Base-by-base conservation (phyloP, 1,284 basidiomycete species). In the Naganishia cerealis region DNA sequence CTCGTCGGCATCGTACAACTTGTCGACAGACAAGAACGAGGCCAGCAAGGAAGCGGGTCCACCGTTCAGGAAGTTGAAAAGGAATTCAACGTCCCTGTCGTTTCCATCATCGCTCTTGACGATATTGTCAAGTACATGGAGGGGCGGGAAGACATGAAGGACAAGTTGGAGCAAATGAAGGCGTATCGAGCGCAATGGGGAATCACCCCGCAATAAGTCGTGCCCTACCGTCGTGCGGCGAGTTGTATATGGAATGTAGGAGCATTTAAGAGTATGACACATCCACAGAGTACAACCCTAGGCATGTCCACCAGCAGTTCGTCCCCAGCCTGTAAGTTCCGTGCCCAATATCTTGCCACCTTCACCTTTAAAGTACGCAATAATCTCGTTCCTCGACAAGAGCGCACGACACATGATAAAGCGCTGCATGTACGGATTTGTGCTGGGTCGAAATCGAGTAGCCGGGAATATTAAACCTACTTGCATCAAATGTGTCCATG, bases 1-100 rank as follows among this genome's bases (percentile, higher is more conserved):
- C 87, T 97, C 21, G 90, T 92, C 0, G 95, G 95, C 6, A 91
- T 97, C n/a, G 86, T 96, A 16, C 88, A 94, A 77, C 86, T 90
- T 61, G 84, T 99, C 12, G 93, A 99, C 77, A 83, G 95, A 9
- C 90, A 98, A 80, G 95, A 99, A 81, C 86, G 90, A 18, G 91
- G 91, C 21, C 78, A 81, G 70, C 83, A 84, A 5, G 72, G 65
- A n/a, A 73, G 71, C 6, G 74, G 74, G 71, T 90, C 88, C 72
- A 91, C 92, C 2, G 88, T 94, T 21, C 86, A 88, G 74, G 92
- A 96, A 77, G 85, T 99, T n/a, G 90, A 94, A 77, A 79, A 79
- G 58, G 84, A 93, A 58, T 86, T 90, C 52, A 84, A 84, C 38
- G 86, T 92, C 18, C 83, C 85, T 62, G 84, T 87, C 54, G 88